phyloP scores from a whole-genome alignment of 176 grass and related monocot species.

The Tillandsia fasciculata region DNA sequence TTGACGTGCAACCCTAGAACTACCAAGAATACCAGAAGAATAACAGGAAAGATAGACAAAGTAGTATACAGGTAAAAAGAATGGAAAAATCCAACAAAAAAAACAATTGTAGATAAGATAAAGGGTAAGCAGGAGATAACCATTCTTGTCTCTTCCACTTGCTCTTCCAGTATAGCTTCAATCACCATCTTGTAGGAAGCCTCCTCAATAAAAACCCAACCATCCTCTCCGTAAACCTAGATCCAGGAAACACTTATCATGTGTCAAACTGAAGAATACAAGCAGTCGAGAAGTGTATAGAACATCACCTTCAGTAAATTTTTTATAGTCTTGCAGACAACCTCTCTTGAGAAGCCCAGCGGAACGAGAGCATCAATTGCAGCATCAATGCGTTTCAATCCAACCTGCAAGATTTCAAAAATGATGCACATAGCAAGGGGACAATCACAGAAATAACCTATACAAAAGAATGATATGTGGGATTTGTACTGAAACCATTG shows the following conservation, averaged over 20 bases:
- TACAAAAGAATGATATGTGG: not conserved
- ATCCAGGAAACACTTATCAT: not conserved
- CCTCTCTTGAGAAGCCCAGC: constrained; percentile 1
- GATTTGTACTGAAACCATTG: not conserved
- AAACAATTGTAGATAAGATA: not conserved
- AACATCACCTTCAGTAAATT: constrained; percentile 14
- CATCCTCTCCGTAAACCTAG: constrained; percentile 17
- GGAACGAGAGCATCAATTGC: constrained; percentile 8
- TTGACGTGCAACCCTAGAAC: too few species aligned
- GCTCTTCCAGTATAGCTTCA: constrained; percentile 15
- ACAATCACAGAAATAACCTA: not conserved
- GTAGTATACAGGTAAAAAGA: not conserved
- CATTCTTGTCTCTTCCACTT: constrained; percentile 3
- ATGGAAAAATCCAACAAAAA: not conserved
- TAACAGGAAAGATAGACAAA: too few species aligned
- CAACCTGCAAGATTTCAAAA: constrained; percentile 5
- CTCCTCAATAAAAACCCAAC: constrained; percentile 15
- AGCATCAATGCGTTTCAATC: constrained; percentile 17
- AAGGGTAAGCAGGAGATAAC: not conserved
- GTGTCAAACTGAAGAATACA: not conserved
- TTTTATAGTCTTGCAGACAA: not conserved
- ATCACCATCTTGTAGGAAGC: constrained; percentile 14
- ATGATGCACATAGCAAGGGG: not conserved
- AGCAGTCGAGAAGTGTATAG: not conserved
- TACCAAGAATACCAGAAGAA: too few species aligned